Base-by-base conservation (phyloP, 768 basidiomycete genomes). In the Neoboletus magnificus region DNA sequence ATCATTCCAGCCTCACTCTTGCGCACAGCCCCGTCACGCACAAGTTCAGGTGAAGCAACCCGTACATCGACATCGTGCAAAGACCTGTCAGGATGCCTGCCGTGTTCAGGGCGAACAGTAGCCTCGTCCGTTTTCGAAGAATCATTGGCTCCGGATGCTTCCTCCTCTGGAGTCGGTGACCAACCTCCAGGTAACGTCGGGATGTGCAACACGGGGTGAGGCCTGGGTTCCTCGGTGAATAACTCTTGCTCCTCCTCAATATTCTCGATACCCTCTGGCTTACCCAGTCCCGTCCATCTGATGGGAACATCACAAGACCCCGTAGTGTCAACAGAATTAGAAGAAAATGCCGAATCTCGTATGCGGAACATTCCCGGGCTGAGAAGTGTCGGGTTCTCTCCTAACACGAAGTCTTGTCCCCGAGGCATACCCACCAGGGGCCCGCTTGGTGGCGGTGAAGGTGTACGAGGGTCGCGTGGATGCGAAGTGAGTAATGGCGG, bases 1-100 rank as follows among this genome's bases (percentile, higher is more conserved):
- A 86, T 77, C 57, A 84, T 66, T 3, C 82, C 86, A 7, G 81
- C 80, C 67, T 89, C 86, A 56, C 87, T 88, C 68, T 82, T 84
- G 60, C 83, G 74, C 47, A 78, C 65, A 5, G 67, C 69, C 55
- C 77, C 71, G 36, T 77, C 73, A 33, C 61, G 64, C 11, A 79
- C 76, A 23, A 83, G 60, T 56, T 83, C 81, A 18, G 86, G 86
- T 12, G 79, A 76, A 40, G 75, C 73, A 43, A 85, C 75, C 22
- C 79, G 78, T 7, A 78, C 81, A 39, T 71, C 58, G 23, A 82
- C 80, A 57, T 83, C 78, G 41, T 82, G 77, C 36, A 84, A 48
- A 49, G 71, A 71, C 50, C 70, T 70, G 58, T 72, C 72, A 29
- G 68, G 68, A 23, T 62, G 62, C 22, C 57, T 59, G 45, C 64